A percentile compares a stretch with the other conserved stretches of the same genome.
phyloP scores from a whole-genome alignment of 257 asterid genomes.

The Sherardia arvensis region DNA sequence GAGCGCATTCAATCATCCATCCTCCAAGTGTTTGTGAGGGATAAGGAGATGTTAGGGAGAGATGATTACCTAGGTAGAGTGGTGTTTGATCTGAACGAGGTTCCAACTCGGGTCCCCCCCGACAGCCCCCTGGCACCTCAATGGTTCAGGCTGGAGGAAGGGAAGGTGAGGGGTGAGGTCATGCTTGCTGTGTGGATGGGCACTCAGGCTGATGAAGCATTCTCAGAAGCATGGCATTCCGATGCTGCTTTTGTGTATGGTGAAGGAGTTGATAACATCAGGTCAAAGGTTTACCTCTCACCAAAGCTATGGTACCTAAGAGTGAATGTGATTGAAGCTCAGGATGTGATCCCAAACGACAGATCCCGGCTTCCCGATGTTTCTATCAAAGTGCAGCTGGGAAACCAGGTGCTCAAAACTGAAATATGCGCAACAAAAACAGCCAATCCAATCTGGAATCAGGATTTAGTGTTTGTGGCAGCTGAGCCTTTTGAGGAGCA shows the following conservation, averaged over 20 bases:
- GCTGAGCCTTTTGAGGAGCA: constrained; percentile 84
- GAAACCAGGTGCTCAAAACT: constrained; percentile 54
- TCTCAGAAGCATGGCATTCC: constrained; percentile 76
- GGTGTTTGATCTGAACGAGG: constrained; percentile 54
- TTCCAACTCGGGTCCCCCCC: constrained; percentile 68
- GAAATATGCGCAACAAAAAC: constrained; percentile 32
- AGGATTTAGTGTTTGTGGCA: constrained; percentile 56
- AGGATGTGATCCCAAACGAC: constrained; percentile 44
- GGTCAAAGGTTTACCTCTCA: constrained; percentile 67
- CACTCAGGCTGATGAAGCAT: constrained; percentile 72
- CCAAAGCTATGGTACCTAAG: constrained; percentile 81
- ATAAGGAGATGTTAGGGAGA: constrained; percentile 48
- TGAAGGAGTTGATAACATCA: constrained; percentile 49
- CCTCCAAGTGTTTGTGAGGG: constrained; percentile 57
- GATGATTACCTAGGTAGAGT: constrained; percentile 55
- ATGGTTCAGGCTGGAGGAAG: constrained; percentile 62
- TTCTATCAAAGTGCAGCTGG: constrained; percentile 45
- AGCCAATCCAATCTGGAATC: constrained; percentile 69
- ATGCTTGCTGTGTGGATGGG: constrained; percentile 80
- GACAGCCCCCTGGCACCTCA: constrained; percentile 86
- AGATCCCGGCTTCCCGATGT: constrained; percentile 45
- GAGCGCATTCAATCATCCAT: constrained; percentile 56
- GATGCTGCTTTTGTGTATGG: constrained; percentile 59
- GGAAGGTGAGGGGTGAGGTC: constrained; percentile 46
- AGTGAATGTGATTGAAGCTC: constrained; percentile 73